Base-by-base conservation (phyloP, 2,329 filamentous ascomycete genomes). In the Hypoxylon sp. region DNA sequence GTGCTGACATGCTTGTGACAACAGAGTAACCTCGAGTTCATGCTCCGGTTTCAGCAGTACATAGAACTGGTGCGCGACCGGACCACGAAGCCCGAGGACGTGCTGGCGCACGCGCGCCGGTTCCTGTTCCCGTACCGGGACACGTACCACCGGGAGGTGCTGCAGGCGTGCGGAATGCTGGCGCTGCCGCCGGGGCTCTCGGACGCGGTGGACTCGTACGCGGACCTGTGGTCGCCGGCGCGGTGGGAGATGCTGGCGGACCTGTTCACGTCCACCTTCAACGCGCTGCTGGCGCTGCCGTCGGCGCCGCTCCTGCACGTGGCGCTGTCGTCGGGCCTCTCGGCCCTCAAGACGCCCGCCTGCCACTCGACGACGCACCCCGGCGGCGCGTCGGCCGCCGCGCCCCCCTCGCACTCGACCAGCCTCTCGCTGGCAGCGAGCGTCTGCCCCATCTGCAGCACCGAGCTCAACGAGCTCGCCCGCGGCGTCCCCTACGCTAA, bases 381-480 rank as follows among this genome's bases (percentile, higher is more conserved):
- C 0, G n/a, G n/a, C n/a, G n/a, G n/a, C n/a, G 41, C 52, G 21
- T 52, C 62, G 27, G 65, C 71, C 26, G 55, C 70, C 6, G 48
- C 43, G 5, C 69, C 70, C 6, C 67, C 70, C n/a, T 68, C 69
- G 15, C 76, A 78, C 65, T 70, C 74, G n/a, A 73, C 77, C n/a
- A 81, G 79, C 23, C 83, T 89, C 1, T 87, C 86, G 1, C 88
- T 90, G 6, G 68, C 70, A 2, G 45, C 66, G 4, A 88, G 87
- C 45, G 87, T 98, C 37, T 99, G 95, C 69, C 95, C 95, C 2
- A 98, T 99, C 70, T 99, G 95, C 79, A 95, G 90, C 43, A 95
- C 90, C 0, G 95, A 99, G 76, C 84, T 99, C 53, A 98, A 98
- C 73, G 90, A 93, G 69, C 83, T 99, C 27, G 94, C 95, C 1